Percentiles rank a stretch among this genome's conserved stretches.
phyloP scores from a whole-genome alignment of 257 asterid genomes.

The Solanum rostratum region DNA sequence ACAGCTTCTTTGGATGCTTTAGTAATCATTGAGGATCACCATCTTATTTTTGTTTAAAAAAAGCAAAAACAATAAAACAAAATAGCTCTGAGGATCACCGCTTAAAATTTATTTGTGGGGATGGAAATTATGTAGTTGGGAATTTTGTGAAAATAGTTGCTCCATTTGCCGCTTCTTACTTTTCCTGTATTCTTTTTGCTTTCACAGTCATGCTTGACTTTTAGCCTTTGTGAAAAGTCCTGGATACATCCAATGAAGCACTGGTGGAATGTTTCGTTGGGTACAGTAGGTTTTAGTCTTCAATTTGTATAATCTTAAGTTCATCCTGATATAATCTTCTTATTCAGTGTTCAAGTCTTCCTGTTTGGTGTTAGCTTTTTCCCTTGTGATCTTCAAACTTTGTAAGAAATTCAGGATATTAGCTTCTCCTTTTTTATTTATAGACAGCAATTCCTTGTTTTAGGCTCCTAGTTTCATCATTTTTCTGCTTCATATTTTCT shows the following conservation, averaged over 20 bases:
- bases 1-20: background rate
- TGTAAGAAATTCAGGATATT: background rate
- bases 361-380: background rate
- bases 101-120: background rate
- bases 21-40: background rate
- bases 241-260: background rate
- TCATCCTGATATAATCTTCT: background rate
- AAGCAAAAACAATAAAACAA: background rate
- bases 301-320: background rate
- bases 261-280: background rate
- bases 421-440: background rate
- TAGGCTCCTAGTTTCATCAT: background rate
- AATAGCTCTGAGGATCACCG: background rate
- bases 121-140: background rate
- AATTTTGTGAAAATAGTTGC: background rate
- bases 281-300: background rate
- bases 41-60: background rate
- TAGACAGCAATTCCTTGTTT: background rate
- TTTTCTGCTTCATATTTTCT: conserved; percentile 1
- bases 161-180: background rate
- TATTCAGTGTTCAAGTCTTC: background rate
- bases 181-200: background rate
- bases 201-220: background rate
- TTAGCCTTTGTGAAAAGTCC: background rate
- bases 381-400: background rate